Evolutionary conservation across 2,329 filamentous ascomycete genomes (phyloP).

Genomic region (Pseudogymnoascus verrucosus): DNA sequence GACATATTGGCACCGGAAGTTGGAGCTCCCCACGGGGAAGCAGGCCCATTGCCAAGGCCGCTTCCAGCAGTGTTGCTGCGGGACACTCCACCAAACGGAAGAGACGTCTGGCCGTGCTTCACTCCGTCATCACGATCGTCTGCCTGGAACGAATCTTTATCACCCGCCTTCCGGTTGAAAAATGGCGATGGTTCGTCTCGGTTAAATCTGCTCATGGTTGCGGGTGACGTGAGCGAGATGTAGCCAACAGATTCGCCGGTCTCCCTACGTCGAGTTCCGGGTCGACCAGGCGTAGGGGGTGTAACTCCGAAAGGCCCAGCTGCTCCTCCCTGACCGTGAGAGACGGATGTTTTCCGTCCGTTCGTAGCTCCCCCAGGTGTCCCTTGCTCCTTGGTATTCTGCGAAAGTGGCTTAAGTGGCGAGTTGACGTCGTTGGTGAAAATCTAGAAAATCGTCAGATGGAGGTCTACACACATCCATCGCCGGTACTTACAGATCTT

Average conservation of each 20-base stretch:
- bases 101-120: constrained; percentile 22
- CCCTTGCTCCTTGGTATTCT: constrained; percentile 52
- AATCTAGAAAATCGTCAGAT: constrained; percentile 43
- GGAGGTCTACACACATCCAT: constrained; percentile 9
- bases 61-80: constrained; percentile 48
- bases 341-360: constrained; percentile 75
- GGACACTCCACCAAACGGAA: constrained; percentile 39
- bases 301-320: constrained; percentile 57
- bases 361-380: constrained; percentile 48
- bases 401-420: constrained; percentile 74
- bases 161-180: constrained; percentile 44
- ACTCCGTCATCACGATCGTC: constrained; percentile 32
- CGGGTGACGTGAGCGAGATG: constrained; percentile 52
- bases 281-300: constrained; percentile 66
- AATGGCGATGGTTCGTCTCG: constrained; percentile 56
- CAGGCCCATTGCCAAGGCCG: constrained; percentile 33
- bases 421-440: constrained; percentile 89
- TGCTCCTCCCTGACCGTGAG: constrained; percentile 50
- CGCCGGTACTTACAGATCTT: constrained; percentile 43
- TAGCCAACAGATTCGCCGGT: constrained; percentile 63
- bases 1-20: constrained; percentile 53
- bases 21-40: constrained; percentile 39
- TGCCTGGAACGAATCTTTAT: constrained; percentile 37
- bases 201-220: constrained; percentile 47
- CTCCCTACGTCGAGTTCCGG: constrained; percentile 73